phyloP scores from a whole-genome alignment of 345 rosid genomes.

The Brassica juncea region DNA sequence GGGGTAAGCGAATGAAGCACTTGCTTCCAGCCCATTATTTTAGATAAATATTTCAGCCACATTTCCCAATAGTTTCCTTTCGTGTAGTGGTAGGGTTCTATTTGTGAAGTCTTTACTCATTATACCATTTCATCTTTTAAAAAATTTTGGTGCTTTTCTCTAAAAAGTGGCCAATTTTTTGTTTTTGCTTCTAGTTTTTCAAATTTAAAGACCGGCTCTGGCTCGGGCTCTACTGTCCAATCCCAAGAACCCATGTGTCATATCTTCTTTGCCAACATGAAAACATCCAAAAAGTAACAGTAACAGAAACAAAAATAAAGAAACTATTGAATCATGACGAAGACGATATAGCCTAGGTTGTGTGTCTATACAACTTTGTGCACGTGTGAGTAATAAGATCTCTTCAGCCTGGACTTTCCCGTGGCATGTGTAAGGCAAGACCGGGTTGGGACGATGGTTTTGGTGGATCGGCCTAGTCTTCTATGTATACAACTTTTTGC shows the following conservation, averaged over 20 bases:
- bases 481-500: slow-evolving; percentile 47
- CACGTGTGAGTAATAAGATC: slow-evolving; percentile 51
- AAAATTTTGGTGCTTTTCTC: no score
- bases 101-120: no score
- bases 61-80: no score
- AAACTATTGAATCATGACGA: slow-evolving; percentile 24
- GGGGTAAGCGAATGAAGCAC: no score
- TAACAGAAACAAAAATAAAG: neutral
- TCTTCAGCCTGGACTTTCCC: slow-evolving; percentile 87
- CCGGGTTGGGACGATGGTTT: slow-evolving; percentile 47
- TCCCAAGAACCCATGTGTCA: slow-evolving; percentile 33
- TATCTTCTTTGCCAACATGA: slow-evolving; percentile 33
- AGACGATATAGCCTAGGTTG: slow-evolving; percentile 39
- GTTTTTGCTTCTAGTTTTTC: no score
- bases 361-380: slow-evolving; percentile 51
- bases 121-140: no score
- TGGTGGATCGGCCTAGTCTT: slow-evolving; percentile 28
- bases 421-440: slow-evolving; percentile 48
- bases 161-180: neutral
- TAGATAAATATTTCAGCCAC: no score
- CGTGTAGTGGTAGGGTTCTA: no score
- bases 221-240: slow-evolving; percentile 20
- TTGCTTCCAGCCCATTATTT: no score
- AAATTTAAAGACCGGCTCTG: no score
- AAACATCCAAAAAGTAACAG: slow-evolving; percentile 23